Evolutionary conservation across 2,329 filamentous ascomycete species (phyloP).

Genomic region (Monosporascus sp.): DNA sequence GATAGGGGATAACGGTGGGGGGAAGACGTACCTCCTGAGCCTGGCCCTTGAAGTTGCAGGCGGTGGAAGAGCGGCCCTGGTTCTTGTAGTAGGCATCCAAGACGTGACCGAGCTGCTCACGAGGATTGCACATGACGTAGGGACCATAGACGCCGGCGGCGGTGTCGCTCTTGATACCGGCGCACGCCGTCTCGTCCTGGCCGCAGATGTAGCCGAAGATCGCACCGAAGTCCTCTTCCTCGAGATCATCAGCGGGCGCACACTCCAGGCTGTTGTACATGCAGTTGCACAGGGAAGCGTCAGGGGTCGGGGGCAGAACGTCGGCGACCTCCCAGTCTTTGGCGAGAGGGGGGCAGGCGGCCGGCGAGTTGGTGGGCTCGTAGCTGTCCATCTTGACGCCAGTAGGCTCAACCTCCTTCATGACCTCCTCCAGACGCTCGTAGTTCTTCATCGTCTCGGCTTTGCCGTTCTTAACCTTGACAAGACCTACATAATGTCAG

Average conservation of each 20-base stretch:
- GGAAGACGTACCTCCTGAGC: slow-evolving; percentile 34
- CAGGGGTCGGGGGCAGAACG: slow-evolving; percentile 65
- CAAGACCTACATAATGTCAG: slow-evolving; percentile 34
- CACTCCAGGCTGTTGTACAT: slow-evolving; percentile 65
- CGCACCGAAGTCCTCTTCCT: slow-evolving; percentile 47
- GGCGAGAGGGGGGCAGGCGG: slow-evolving; percentile 56
- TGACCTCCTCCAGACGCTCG: slow-evolving; percentile 55
- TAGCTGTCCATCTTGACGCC: slow-evolving; percentile 56
- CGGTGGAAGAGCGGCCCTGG: slow-evolving; percentile 40
- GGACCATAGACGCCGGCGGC: slow-evolving; percentile 54
- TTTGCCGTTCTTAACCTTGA: slow-evolving; percentile 43
- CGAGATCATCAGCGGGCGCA: slow-evolving; percentile 47
- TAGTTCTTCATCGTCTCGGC: slow-evolving; percentile 61
- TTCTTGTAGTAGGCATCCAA: slow-evolving; percentile 54
- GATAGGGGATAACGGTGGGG: no score
- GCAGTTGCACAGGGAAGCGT: slow-evolving; percentile 64
- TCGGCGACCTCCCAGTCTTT: slow-evolving; percentile 55
- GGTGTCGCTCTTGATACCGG: slow-evolving; percentile 51
- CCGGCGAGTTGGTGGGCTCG: slow-evolving; percentile 57
- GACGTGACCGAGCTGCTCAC: slow-evolving; percentile 55
- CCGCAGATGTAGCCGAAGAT: slow-evolving; percentile 36
- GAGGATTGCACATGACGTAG: slow-evolving; percentile 59
- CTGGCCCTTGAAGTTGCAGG: slow-evolving; percentile 55
- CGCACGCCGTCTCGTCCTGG: slow-evolving; percentile 43
- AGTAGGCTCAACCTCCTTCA: slow-evolving; percentile 54